Evolutionary conservation across 2,329 filamentous ascomycete species (phyloP).

Genomic region (Fusarium sacchari): DNA sequence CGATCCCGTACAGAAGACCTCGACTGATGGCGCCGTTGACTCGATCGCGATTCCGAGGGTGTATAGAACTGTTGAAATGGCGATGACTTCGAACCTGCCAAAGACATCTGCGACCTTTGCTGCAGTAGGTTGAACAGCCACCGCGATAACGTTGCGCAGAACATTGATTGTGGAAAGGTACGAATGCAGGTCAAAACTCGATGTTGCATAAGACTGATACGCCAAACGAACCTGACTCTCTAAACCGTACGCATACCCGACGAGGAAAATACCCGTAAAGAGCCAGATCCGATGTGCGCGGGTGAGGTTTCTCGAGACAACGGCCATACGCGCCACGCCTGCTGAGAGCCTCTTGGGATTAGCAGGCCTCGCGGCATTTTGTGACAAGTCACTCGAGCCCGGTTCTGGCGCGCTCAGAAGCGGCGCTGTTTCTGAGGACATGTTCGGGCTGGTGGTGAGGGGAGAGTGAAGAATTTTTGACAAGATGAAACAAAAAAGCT

Average conservation of each 20-base stretch:
- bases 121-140: slow-evolving; percentile 66
- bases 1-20: slow-evolving; percentile 63
- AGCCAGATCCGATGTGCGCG: slow-evolving; percentile 59
- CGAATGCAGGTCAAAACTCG: slow-evolving; percentile 62
- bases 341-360: slow-evolving; percentile 31
- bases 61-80: slow-evolving; percentile 66
- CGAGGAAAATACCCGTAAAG: slow-evolving; percentile 66
- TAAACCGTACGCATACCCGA: slow-evolving; percentile 69
- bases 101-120: slow-evolving; percentile 73
- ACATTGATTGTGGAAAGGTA: slow-evolving; percentile 68
- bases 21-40: slow-evolving; percentile 58
- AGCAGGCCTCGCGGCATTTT: background rate
- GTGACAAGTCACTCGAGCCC: background rate
- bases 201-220: slow-evolving; percentile 66
- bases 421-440: slow-evolving; percentile 28
- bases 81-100: slow-evolving; percentile 67
- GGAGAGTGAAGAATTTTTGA: background rate
- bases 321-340: slow-evolving; percentile 64
- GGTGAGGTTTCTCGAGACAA: slow-evolving; percentile 58
- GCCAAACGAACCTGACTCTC: slow-evolving; percentile 62
- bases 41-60: slow-evolving; percentile 64
- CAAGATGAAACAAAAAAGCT: background rate
- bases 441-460: background rate
- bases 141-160: slow-evolving; percentile 67
- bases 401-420: slow-evolving; percentile 12